Evolutionary conservation across 1,139 yeast species (phyloP).

Genomic region (Blastobotrys elegans): DNA sequence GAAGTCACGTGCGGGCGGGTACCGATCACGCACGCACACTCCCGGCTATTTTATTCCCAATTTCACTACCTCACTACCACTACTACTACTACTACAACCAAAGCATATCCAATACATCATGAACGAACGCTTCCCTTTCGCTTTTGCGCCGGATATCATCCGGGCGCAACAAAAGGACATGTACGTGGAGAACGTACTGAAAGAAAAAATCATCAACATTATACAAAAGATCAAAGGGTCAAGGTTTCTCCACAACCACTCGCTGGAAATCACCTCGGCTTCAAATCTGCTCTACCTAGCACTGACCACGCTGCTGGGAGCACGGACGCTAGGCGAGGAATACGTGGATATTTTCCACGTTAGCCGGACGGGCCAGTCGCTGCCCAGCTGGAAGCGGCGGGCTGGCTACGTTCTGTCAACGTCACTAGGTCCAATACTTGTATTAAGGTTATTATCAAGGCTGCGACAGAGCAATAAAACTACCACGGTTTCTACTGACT

Average conservation of each 20-base stretch:
- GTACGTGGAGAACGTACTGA: slow-evolving; percentile 56
- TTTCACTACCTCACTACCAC: no score
- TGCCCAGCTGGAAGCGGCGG: slow-evolving; percentile 28
- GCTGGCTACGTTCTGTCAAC: slow-evolving; percentile 31
- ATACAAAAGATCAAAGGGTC: slow-evolving; percentile 59
- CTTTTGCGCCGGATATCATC: slow-evolving; percentile 35
- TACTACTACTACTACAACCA: no score
- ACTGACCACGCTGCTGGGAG: slow-evolving; percentile 69
- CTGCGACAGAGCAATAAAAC: slow-evolving; percentile 7
- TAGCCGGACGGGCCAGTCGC: slow-evolving; percentile 18
- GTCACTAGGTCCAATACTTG: slow-evolving; percentile 23
- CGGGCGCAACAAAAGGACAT: slow-evolving; percentile 88
- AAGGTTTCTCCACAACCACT: slow-evolving; percentile 58
- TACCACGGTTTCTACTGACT: background rate
- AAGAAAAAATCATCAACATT: slow-evolving; percentile 52
- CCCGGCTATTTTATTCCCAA: no score
- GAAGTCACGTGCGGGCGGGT: no score
- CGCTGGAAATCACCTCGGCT: slow-evolving; percentile 55
- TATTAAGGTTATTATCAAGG: slow-evolving; percentile 14
- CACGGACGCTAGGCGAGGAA: slow-evolving; percentile 89
- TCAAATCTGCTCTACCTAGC: slow-evolving; percentile 59
- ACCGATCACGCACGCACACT: no score
- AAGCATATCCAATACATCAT: no score
- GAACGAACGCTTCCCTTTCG: slow-evolving; percentile 23
- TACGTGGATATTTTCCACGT: slow-evolving; percentile 82